These are phyloP conservation scores for Haplosporangium gracile DNA, from an alignment of 192 early-diverging fungal species.

Conservation along the genomic window DNA sequence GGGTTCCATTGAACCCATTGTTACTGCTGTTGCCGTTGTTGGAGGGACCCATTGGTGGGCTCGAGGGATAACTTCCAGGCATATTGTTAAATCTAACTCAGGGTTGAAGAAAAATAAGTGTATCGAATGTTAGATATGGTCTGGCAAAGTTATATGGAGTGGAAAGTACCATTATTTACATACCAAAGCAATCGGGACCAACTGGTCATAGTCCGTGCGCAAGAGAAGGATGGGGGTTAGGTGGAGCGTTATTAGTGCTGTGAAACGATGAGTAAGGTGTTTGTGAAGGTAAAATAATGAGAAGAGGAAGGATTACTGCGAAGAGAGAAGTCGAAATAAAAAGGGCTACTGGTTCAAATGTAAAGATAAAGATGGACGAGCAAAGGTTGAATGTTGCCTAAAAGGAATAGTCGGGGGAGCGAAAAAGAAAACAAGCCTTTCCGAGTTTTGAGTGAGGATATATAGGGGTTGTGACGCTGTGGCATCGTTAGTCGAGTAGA, in stretches of 20 bases:
- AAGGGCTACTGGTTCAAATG: background rate
- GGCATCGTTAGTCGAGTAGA: background rate
- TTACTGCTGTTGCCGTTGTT: background rate
- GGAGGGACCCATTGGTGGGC: background rate
- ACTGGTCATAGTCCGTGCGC: background rate
- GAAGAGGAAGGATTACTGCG: background rate
- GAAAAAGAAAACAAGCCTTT: background rate
- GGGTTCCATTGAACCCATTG: background rate
- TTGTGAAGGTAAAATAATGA: background rate
- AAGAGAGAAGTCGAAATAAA: background rate
- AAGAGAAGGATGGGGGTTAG: background rate
- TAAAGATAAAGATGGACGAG: background rate
- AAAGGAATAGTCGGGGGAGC: background rate
- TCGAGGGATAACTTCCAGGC: conserved; percentile 37
- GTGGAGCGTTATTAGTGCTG: background rate
- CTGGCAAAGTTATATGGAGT: background rate
- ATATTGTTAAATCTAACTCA: background rate
- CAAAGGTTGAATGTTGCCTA: background rate
- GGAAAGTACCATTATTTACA: background rate
- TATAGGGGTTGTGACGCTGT: background rate
- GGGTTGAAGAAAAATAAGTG: background rate
- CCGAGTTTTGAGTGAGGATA: background rate
- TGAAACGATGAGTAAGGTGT: background rate
- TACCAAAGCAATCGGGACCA: background rate
- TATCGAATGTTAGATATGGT: background rate